These are phyloP conservation scores for Arthroderma sp. DNA, from an alignment of 2,329 filamentous ascomycete species.

Conservation along the genomic window DNA sequence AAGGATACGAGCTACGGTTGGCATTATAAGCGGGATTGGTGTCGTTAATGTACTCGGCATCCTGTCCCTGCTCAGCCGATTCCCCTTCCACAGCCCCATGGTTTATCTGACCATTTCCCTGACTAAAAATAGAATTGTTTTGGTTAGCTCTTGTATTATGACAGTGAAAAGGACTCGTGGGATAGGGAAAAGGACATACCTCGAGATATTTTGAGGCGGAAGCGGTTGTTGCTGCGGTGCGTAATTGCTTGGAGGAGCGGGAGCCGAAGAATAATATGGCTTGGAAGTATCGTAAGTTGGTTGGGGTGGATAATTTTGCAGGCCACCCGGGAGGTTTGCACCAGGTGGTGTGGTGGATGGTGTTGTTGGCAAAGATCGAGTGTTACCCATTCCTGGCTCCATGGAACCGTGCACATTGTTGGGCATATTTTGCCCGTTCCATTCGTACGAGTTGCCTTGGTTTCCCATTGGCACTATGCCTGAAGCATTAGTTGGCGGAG, in stretches of 20 bases:
- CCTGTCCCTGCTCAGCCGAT: conserved; percentile 39
- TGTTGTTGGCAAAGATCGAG: conserved; percentile 79
- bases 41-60: conserved; percentile 71
- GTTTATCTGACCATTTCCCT: conserved; percentile 42
- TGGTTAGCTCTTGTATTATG: conserved; percentile 50
- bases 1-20: conserved; percentile 57
- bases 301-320: conserved; percentile 61
- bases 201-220: conserved; percentile 53
- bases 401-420: conserved; percentile 51
- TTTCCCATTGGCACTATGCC: conserved; percentile 66
- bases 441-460: conserved; percentile 65
- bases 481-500: conserved; percentile 83
- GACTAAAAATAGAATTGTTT: conserved; percentile 33
- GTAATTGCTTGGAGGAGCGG: conserved; percentile 56
- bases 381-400: conserved; percentile 63
- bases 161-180: too few species aligned
- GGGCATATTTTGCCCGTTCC: conserved; percentile 53
- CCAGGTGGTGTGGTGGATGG: conserved; percentile 83
- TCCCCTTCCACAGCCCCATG: conserved; percentile 50
- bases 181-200: conserved; percentile 36
- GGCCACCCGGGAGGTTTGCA: conserved; percentile 52
- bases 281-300: conserved; percentile 66
- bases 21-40: conserved; percentile 58
- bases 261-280: conserved; percentile 61
- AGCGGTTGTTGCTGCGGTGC: conserved; percentile 46